These are phyloP conservation scores for Cadophora sp. DNA, from an alignment of 2,329 filamentous ascomycete species.

Conservation along the genomic window DNA sequence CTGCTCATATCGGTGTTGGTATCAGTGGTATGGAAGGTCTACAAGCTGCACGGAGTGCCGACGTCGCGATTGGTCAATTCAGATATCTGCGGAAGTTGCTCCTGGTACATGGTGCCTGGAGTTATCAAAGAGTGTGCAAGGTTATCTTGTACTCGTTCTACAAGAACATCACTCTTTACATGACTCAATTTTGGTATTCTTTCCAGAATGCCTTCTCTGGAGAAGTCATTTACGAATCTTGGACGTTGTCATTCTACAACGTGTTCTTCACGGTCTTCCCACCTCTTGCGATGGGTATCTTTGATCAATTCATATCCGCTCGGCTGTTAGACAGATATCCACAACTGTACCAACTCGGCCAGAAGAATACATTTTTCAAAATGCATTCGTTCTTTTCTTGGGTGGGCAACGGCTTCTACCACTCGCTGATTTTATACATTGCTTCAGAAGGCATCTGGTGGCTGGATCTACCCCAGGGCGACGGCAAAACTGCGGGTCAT, in stretches of 20 bases:
- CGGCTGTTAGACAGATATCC: constrained; percentile 93
- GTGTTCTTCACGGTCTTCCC: constrained; percentile 96
- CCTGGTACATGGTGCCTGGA: constrained; percentile 95
- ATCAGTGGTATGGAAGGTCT: constrained; percentile 97
- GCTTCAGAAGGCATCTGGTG: constrained; percentile 82
- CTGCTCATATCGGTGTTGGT: constrained; percentile 95
- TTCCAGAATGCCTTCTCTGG: constrained; percentile 99
- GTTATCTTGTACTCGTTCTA: constrained; percentile 99
- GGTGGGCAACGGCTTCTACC: constrained; percentile 94
- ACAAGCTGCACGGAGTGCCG: constrained; percentile 92
- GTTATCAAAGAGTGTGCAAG: constrained; percentile 95
- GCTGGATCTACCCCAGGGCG: constrained; percentile 76
- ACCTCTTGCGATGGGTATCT: constrained; percentile 92
- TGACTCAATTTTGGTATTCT: constrained; percentile 99
- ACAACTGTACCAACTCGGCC: constrained; percentile 91
- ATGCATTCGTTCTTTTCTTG: constrained; percentile 91
- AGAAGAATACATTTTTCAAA: constrained; percentile 92
- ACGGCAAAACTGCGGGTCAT: constrained; percentile 86
- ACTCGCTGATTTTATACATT: constrained; percentile 92
- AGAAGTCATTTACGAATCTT: constrained; percentile 98
- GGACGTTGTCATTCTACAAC: constrained; percentile 99
- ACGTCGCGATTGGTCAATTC: constrained; percentile 96
- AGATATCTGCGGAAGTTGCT: constrained; percentile 92
- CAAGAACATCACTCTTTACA: constrained; percentile 98
- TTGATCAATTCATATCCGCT: constrained; percentile 97